Percentiles rank a stretch among this genome's conserved stretches.
phyloP scores from a whole-genome alignment of 306 rosid genomes.

The Vigna reflexopilosa region DNA sequence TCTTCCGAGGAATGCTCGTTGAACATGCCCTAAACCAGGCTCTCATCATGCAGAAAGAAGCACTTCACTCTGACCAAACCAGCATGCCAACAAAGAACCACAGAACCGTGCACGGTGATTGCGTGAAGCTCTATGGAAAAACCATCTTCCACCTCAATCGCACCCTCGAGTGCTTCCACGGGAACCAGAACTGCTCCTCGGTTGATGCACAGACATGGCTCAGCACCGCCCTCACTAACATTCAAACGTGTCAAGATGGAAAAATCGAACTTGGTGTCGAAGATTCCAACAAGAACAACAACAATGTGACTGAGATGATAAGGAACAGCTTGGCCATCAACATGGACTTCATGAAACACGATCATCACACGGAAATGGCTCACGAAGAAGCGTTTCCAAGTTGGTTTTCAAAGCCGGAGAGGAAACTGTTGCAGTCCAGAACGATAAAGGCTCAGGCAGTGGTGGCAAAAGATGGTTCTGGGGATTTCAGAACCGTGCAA shows the following conservation, averaged over 20 bases:
- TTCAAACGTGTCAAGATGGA: slow-evolving; percentile 64
- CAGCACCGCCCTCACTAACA: slow-evolving; percentile 77
- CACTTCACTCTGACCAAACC: slow-evolving; percentile 26
- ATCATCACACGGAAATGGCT: background rate
- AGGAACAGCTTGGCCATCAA: slow-evolving; percentile 80
- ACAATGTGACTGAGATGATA: slow-evolving; percentile 71
- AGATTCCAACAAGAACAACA: slow-evolving; percentile 44
- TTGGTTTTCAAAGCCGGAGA: slow-evolving; percentile 65
- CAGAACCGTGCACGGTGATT: slow-evolving; percentile 58
- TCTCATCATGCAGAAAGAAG: slow-evolving; percentile 39
- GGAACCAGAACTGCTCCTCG: slow-evolving; percentile 36
- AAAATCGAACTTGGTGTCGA: slow-evolving; percentile 57
- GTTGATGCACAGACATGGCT: slow-evolving; percentile 91
- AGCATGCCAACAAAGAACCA: slow-evolving; percentile 43
- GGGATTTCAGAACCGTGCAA: slow-evolving; percentile 69
- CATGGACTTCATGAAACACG: slow-evolving; percentile 40
- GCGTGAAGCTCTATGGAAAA: slow-evolving; percentile 64
- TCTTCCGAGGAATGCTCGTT: slow-evolving; percentile 54
- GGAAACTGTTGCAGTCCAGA: slow-evolving; percentile 55
- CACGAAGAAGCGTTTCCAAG: slow-evolving; percentile 51
- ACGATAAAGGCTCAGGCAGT: slow-evolving; percentile 57
- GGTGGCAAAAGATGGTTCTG: slow-evolving; percentile 90
- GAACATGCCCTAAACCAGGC: slow-evolving; percentile 61
- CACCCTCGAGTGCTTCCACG: slow-evolving; percentile 53
- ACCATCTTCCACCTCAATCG: slow-evolving; percentile 64